Percentiles rank a stretch among this genome's conserved stretches.
Conservation (phyloP, 371 early-diverging fungal species). For the Lichtheimia ramosa region DNA sequence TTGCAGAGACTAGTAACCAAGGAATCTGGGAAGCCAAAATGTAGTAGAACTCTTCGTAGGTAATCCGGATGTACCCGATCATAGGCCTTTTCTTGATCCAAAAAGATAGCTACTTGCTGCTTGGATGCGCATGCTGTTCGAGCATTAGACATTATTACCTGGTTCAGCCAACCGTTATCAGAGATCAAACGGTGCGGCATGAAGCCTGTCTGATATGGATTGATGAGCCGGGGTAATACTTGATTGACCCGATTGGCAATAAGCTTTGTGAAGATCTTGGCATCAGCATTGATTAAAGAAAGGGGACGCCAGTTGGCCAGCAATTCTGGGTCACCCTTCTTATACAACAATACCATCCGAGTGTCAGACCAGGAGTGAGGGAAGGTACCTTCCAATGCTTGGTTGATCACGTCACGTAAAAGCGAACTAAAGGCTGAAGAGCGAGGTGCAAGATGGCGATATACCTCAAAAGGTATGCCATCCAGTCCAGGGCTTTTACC, state of each 20-base stretch:
- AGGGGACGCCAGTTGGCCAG: conserved; percentile 33
- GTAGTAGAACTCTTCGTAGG: not conserved
- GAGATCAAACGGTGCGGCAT: conserved; percentile 10
- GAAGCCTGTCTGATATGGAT: conserved; percentile 19
- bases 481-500: conserved; percentile 11
- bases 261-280: conserved; percentile 15
- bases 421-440: too few species aligned
- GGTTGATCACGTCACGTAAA: not conserved
- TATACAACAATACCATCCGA: conserved; percentile 7
- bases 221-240: not conserved
- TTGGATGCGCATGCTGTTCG: not conserved
- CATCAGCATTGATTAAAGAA: conserved; percentile 13
- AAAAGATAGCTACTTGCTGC: conserved; percentile 6
- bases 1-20: not conserved
- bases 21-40: conserved; percentile 5
- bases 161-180: conserved; percentile 9
- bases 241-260: conserved; percentile 7
- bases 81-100: conserved; percentile 14
- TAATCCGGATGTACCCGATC: conserved; percentile 17
- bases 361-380: not conserved
- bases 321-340: conserved; percentile 17
- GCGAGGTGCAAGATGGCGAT: not conserved
- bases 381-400: not conserved
- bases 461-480: conserved; percentile 11
- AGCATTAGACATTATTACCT: not conserved